A percentile compares a stretch with the other conserved stretches of the same genome.
Conservation (phyloP, 768 basidiomycete genomes). For the Leccinum olivaceopallidum region DNA sequence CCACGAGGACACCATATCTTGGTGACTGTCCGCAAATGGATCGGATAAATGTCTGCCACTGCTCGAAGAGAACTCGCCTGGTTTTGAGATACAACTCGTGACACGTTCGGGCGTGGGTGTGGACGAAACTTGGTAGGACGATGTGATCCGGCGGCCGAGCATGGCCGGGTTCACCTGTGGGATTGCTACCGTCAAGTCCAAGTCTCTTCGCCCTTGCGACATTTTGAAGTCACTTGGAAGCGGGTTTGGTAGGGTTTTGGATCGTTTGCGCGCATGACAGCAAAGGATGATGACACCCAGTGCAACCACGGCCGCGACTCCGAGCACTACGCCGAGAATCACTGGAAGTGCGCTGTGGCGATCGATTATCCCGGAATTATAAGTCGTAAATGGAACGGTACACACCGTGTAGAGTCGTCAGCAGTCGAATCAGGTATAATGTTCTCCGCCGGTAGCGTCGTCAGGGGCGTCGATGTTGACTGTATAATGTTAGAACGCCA, state of each 20-base stretch:
- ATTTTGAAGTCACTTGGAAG: background rate
- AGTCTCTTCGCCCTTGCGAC: background rate
- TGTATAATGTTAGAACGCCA: background rate
- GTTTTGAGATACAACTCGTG: background rate
- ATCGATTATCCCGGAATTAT: background rate
- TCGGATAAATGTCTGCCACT: conserved; percentile 12
- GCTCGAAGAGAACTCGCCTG: conserved; percentile 13
- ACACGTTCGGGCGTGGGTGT: background rate
- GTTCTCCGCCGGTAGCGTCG: conserved; percentile 4
- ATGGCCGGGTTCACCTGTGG: background rate
- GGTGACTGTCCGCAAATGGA: conserved; percentile 19
- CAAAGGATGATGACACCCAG: conserved; percentile 10
- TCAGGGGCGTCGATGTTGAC: conserved; percentile 1
- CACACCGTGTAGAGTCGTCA: conserved; percentile 11
- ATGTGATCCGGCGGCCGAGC: conserved; percentile 1
- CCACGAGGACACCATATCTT: conserved; percentile 11
- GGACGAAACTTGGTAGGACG: background rate
- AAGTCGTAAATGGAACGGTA: background rate
- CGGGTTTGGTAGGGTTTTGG: background rate
- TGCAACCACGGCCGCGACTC: conserved; percentile 4
- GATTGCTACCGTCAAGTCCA: conserved; percentile 1
- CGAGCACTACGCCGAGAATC: conserved; percentile 16
- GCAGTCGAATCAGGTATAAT: conserved; percentile 6
- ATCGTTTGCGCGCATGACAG: conserved; percentile 4
- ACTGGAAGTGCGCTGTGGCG: conserved; percentile 8